phyloP scores from a whole-genome alignment of 495 filamentous ascomycete species.

The Hyaloscypha hepaticicola region DNA sequence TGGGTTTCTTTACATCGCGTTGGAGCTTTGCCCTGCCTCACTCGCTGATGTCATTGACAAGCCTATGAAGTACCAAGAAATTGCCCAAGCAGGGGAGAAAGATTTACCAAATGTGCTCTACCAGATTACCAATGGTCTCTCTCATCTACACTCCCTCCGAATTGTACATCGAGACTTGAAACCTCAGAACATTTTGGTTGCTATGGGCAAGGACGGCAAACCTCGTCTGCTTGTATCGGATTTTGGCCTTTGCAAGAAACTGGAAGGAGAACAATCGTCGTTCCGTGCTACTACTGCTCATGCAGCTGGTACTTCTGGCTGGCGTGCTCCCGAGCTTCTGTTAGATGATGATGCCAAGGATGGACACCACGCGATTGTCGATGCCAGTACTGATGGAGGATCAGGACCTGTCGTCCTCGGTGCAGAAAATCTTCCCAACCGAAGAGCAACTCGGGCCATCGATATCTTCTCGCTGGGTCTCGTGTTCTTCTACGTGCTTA shows the following conservation, averaged over 20 bases:
- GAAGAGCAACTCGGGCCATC: constrained; percentile 89
- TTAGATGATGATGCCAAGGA: constrained; percentile 63
- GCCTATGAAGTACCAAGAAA: constrained; percentile 45
- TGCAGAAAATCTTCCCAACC: constrained; percentile 52
- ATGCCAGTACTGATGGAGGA: constrained; percentile 35
- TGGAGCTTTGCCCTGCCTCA: constrained; percentile 94
- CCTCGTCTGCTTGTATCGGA: constrained; percentile 90
- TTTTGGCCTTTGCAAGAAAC: constrained; percentile 95
- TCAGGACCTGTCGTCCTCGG: constrained; percentile 43
- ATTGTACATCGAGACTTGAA: constrained; percentile 98
- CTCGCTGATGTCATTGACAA: constrained; percentile 84
- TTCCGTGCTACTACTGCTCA: constrained; percentile 93
- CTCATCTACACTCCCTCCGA: constrained; percentile 84
- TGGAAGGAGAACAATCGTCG: constrained; percentile 94
- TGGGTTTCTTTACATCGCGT: constrained; percentile 93
- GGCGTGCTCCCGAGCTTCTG: constrained; percentile 93
- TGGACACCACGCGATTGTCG: constrained; percentile 23
- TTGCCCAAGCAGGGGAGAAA: constrained; percentile 52
- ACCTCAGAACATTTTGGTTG: constrained; percentile 92
- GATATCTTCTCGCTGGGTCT: constrained; percentile 96
- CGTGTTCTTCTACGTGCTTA: constrained; percentile 95
- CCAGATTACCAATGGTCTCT: constrained; percentile 83
- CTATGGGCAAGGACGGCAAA: constrained; percentile 55
- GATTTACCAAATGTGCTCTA: constrained; percentile 67
- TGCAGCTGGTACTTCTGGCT: constrained; percentile 89